These are phyloP conservation scores for Pseudoscleropodium purum DNA, from an alignment of 225 moss, liverwort and hornwort genomes.

Conservation along the genomic window DNA sequence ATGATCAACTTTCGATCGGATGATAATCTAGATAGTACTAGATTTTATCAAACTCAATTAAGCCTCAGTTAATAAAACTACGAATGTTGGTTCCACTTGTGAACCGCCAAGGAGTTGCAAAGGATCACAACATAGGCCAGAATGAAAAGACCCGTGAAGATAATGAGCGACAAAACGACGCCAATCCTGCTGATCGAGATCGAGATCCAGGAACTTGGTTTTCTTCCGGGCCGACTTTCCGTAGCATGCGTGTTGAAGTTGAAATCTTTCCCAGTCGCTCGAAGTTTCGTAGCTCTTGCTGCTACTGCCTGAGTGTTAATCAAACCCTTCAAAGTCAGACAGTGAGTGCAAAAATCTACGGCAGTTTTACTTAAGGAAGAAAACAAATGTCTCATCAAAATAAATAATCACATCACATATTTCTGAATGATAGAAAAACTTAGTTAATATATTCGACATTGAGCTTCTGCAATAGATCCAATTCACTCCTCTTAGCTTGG, in stretches of 20 bases:
- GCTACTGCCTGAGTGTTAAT: background rate
- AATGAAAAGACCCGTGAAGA: background rate
- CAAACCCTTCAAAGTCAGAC: background rate
- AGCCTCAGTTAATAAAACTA: background rate
- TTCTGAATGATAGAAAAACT: background rate
- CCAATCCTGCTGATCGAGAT: background rate
- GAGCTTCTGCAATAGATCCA: background rate
- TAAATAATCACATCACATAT: background rate
- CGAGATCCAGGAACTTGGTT: background rate
- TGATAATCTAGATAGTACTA: background rate
- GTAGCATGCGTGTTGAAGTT: accelerated
- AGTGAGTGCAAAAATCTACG: too few relatives aligned
- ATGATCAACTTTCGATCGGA: background rate
- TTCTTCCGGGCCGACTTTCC: background rate
- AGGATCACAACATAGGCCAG: background rate
- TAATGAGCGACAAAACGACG: background rate
- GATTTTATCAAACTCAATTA: background rate
- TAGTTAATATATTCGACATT: background rate
- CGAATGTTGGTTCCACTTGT: background rate
- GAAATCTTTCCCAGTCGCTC: accelerated
- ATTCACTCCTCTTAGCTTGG: background rate
- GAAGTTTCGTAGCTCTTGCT: background rate
- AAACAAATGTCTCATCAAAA: background rate
- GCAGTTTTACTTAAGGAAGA: background rate
- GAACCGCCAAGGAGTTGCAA: background rate